Percentiles rank a stretch among this genome's conserved stretches.
Evolutionary conservation across 768 basidiomycete species (phyloP).

Genomic region (Peribolospora baueri): DNA sequence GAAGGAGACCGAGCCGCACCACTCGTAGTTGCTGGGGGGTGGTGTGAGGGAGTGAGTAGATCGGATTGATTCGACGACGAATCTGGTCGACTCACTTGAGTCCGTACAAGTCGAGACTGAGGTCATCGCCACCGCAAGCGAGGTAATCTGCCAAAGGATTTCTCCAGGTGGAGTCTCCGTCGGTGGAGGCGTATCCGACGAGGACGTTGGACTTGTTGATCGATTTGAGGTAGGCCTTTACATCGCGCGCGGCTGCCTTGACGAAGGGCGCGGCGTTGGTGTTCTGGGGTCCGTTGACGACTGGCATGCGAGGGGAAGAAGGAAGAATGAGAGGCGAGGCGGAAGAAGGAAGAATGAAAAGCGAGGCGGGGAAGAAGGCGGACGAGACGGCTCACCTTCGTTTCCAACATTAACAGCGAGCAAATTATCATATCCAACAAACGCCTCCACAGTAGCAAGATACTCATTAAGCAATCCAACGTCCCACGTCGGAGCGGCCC

Average conservation of each 20-base stretch:
- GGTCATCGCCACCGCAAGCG: conserved; percentile 44
- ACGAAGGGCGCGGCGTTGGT: conserved; percentile 52
- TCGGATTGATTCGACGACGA: neutral
- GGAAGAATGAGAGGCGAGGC: too few relatives aligned
- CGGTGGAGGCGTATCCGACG: conserved; percentile 66
- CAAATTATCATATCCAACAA: conserved; percentile 69
- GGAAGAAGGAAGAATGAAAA: too few relatives aligned
- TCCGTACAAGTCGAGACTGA: conserved; percentile 62
- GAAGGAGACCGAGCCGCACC: conserved; percentile 50
- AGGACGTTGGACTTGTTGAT: conserved; percentile 36
- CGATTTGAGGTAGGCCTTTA: conserved; percentile 55
- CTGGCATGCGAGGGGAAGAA: conserved; percentile 28
- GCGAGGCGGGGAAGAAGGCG: too few relatives aligned
- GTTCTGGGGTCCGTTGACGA: conserved; percentile 29
- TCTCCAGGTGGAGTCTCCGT: conserved; percentile 40
- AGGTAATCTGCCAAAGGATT: conserved; percentile 50
- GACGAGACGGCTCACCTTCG: too few relatives aligned
- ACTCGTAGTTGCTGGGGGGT: conserved; percentile 31
- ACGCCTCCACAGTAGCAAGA: conserved; percentile 47
- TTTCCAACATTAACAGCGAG: conserved; percentile 39
- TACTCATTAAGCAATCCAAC: conserved; percentile 60
- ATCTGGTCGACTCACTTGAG: conserved; percentile 27
- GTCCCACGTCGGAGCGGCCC: conserved; percentile 46
- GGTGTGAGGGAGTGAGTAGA: conserved; percentile 3
- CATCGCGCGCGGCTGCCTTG: conserved; percentile 74